phyloP scores from a whole-genome alignment of 108 stramenopile species.

The Chaetoceros tenuissimus region DNA sequence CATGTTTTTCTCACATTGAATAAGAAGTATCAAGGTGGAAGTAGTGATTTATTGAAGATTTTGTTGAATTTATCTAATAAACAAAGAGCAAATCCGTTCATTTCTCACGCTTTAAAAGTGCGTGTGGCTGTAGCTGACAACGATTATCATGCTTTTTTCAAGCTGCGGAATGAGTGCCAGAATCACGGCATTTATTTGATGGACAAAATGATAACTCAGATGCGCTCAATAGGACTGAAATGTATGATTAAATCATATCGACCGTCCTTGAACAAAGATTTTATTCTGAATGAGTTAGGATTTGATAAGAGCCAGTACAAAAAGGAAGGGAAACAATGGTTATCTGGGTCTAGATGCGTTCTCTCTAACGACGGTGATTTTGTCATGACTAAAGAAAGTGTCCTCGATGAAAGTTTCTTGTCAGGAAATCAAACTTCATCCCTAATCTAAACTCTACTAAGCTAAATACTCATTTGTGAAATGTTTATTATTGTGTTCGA shows the following conservation, averaged over 20 bases:
- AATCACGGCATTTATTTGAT: slow-evolving; percentile 56
- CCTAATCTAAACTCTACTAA: neutral
- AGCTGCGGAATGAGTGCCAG: slow-evolving; percentile 31
- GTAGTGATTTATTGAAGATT: slow-evolving; percentile 56
- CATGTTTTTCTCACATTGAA: slow-evolving; percentile 65
- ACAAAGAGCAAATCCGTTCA: slow-evolving; percentile 38
- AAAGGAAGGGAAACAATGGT: slow-evolving; percentile 35
- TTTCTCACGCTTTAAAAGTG: slow-evolving; percentile 58
- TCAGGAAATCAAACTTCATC: neutral
- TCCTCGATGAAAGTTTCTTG: slow-evolving; percentile 28
- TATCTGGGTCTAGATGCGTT: slow-evolving; percentile 41
- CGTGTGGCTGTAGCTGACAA: slow-evolving; percentile 54
- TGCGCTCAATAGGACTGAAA: slow-evolving; percentile 46
- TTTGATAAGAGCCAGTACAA: slow-evolving; percentile 27
- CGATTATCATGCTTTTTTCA: slow-evolving; percentile 66
- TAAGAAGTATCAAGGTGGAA: slow-evolving; percentile 52
- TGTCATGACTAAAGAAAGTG: slow-evolving; percentile 50
- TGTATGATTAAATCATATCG: slow-evolving; percentile 59
- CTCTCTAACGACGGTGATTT: slow-evolving; percentile 22
- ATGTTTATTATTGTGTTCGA: slow-evolving; percentile 69
- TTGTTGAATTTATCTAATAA: slow-evolving; percentile 38
- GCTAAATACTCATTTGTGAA: slow-evolving; percentile 32
- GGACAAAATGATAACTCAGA: slow-evolving; percentile 51
- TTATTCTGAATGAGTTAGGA: slow-evolving; percentile 46
- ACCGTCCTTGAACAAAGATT: slow-evolving; percentile 34